Evolutionary conservation across 192 early-diverging fungal species (phyloP).

Genomic region (Coemansia sp.): DNA sequence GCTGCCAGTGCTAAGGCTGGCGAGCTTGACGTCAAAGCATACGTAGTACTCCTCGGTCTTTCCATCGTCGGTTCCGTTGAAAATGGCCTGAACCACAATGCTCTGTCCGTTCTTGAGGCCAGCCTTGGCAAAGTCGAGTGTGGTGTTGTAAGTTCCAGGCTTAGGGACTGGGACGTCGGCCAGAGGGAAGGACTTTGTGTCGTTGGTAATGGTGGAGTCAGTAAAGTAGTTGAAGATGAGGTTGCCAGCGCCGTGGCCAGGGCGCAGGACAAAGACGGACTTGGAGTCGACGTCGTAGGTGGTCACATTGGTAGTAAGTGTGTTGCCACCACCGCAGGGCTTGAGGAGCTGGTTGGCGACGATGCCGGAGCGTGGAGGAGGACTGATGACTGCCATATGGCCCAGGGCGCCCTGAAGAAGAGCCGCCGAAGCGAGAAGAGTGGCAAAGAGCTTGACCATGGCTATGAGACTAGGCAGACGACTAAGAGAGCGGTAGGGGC

Average conservation of each 20-base stretch:
- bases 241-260: conserved; percentile 39
- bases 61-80: conserved; percentile 39
- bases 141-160: conserved; percentile 30
- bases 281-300: conserved; percentile 35
- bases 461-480: conserved; percentile 2
- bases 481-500: background rate
- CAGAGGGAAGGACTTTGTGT: conserved; percentile 17
- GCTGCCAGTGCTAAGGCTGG: conserved; percentile 7
- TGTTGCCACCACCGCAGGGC: conserved; percentile 46
- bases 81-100: conserved; percentile 51
- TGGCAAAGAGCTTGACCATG: conserved; percentile 42
- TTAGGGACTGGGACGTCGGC: conserved; percentile 18
- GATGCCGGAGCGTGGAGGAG: conserved; percentile 39
- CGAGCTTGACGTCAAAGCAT: conserved; percentile 51
- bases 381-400: conserved; percentile 26
- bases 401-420: conserved; percentile 35
- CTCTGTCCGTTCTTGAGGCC: conserved; percentile 39
- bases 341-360: conserved; percentile 27
- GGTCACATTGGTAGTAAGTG: conserved; percentile 35
- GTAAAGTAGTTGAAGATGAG: conserved; percentile 53
- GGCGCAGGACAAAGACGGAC: conserved; percentile 27
- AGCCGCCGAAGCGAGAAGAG: conserved; percentile 19
- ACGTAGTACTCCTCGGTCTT: conserved; percentile 36
- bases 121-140: conserved; percentile 32
- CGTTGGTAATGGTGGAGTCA: conserved; percentile 33